Percentiles rank a stretch among this genome's conserved stretches.
Evolutionary conservation across 371 early-diverging fungal genomes (phyloP).

Genomic region (Lichtheimia hyalospora): DNA sequence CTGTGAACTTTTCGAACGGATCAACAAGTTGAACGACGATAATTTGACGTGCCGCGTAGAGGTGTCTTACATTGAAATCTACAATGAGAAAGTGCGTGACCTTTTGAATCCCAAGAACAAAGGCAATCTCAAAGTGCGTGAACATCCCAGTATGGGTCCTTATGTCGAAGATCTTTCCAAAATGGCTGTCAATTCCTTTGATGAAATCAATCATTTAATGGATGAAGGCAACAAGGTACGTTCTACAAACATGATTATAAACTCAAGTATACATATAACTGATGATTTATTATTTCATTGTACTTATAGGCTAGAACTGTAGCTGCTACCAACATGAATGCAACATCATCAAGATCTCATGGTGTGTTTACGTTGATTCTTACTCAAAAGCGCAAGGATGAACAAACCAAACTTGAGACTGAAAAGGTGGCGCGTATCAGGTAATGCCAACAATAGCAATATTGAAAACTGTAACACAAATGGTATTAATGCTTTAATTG

Average conservation of each 20-base stretch:
- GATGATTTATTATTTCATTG: background rate
- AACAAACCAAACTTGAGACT: slow-evolving; percentile 64
- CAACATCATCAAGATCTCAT: slow-evolving; percentile 91
- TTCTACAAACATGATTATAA: background rate
- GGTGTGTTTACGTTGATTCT: slow-evolving; percentile 90
- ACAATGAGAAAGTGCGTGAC: slow-evolving; percentile 91
- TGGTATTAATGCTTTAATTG: background rate
- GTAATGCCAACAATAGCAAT: slow-evolving; percentile 26
- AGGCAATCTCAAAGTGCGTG: slow-evolving; percentile 81
- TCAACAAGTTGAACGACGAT: slow-evolving; percentile 41
- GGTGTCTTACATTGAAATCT: slow-evolving; percentile 85
- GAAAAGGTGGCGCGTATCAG: slow-evolving; percentile 80
- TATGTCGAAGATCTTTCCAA: slow-evolving; percentile 91
- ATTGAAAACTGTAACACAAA: background rate
- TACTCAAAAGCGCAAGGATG: slow-evolving; percentile 65
- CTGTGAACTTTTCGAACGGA: slow-evolving; percentile 74
- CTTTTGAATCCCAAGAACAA: slow-evolving; percentile 80
- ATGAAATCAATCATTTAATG: slow-evolving; percentile 78
- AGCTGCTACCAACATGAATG: slow-evolving; percentile 97
- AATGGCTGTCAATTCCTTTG: slow-evolving; percentile 76
- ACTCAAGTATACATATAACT: too few species aligned
- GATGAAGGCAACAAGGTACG: slow-evolving; percentile 85
- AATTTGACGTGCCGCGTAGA: slow-evolving; percentile 70
- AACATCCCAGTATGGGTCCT: slow-evolving; percentile 89
- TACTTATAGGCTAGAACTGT: slow-evolving; percentile 79